A percentile compares a stretch with the other conserved stretches of the same genome.
Conservation (phyloP, 2,329 filamentous ascomycete genomes). For the Phialophora expanda region DNA sequence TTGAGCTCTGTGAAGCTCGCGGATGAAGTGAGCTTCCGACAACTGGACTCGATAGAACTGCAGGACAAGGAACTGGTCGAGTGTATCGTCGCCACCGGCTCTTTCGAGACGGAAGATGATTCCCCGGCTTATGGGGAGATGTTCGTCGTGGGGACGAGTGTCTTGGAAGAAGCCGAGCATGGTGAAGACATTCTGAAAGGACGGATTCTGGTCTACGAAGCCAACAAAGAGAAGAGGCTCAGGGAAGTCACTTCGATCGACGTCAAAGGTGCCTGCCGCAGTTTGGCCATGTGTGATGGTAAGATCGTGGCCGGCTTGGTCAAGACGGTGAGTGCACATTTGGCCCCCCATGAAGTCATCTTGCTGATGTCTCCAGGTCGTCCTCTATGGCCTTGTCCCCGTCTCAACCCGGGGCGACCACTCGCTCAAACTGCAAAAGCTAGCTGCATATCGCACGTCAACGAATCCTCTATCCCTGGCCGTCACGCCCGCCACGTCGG, state of each 20-base stretch:
- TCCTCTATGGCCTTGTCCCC: constrained; percentile 60
- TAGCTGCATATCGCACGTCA: constrained; percentile 78
- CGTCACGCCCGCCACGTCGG: constrained; percentile 59
- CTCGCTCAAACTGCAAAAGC: constrained; percentile 64
- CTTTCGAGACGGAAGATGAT: constrained; percentile 57
- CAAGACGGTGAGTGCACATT: constrained; percentile 70
- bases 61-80: constrained; percentile 78
- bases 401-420: constrained; percentile 38
- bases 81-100: constrained; percentile 76
- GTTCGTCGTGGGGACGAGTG: constrained; percentile 90
- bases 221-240: constrained; percentile 71
- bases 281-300: constrained; percentile 73
- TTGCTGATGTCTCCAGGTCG: constrained; percentile 51
- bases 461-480: constrained; percentile 83
- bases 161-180: constrained; percentile 65
- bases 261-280: constrained; percentile 80
- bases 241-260: constrained; percentile 72
- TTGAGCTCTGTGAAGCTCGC: constrained; percentile 84
- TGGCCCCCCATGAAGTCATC: constrained; percentile 1
- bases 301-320: constrained; percentile 85
- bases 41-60: constrained; percentile 73
- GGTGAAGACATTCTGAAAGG: constrained; percentile 63
- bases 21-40: constrained; percentile 85
- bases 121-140: constrained; percentile 64
- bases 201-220: constrained; percentile 81